These are phyloP conservation scores for Chernovozyma aurita DNA, from an alignment of 1,139 yeast species.

Conservation along the genomic window DNA sequence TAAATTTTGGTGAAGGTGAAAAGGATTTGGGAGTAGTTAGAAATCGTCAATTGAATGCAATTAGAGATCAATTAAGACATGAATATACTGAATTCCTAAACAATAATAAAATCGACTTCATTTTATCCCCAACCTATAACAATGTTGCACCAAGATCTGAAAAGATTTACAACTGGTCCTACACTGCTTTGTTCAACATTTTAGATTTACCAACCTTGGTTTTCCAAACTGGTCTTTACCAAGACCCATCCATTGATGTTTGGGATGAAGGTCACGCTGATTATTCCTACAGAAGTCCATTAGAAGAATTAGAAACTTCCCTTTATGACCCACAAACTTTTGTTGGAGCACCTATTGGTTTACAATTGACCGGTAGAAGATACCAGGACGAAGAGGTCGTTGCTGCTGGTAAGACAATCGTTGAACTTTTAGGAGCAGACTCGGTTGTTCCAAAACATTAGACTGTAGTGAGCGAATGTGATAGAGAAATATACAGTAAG, in stretches of 20 bases:
- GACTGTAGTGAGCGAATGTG: too few relatives aligned
- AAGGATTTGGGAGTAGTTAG: slow-evolving; percentile 37
- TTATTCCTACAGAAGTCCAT: slow-evolving; percentile 27
- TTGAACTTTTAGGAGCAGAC: slow-evolving; percentile 21
- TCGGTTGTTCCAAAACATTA: slow-evolving; percentile 11
- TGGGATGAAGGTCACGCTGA: slow-evolving; percentile 30
- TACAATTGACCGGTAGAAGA: slow-evolving; percentile 37
- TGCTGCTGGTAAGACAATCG: slow-evolving; percentile 36
- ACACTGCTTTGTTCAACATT: slow-evolving; percentile 64
- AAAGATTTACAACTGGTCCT: slow-evolving; percentile 70
- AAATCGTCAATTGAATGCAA: slow-evolving; percentile 43
- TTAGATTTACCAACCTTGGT: slow-evolving; percentile 60
- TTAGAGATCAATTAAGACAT: slow-evolving; percentile 53
- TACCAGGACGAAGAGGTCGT: slow-evolving; percentile 39
- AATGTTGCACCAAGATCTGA: slow-evolving; percentile 71
- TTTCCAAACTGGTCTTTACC: slow-evolving; percentile 58
- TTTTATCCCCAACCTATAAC: slow-evolving; percentile 63
- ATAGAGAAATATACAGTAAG: too few relatives aligned
- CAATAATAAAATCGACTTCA: slow-evolving; percentile 57
- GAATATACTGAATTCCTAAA: slow-evolving; percentile 50
- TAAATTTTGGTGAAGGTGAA: slow-evolving; percentile 57
- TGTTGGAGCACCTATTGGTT: slow-evolving; percentile 39
- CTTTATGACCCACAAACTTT: slow-evolving; percentile 30
- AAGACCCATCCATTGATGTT: slow-evolving; percentile 44
- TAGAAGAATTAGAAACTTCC: slow-evolving; percentile 42